Evolutionary conservation across 805 yeast species (phyloP).

Genomic region (Myxozyma vanderwaltii): DNA sequence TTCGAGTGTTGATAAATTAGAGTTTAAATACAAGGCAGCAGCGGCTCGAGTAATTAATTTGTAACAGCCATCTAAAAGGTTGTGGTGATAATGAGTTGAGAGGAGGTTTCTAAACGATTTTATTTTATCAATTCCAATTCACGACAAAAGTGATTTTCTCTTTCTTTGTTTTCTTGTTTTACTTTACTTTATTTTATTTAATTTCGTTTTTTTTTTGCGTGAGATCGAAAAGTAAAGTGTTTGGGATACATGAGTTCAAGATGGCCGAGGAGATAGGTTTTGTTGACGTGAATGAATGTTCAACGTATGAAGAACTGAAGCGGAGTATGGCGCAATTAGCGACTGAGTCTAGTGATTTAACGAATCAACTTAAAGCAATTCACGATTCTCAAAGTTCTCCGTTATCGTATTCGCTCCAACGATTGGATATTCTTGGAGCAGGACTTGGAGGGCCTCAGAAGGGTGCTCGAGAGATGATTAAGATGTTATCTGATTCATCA

Average conservation of each 20-base stretch:
- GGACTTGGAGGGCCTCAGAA: conserved; percentile 46
- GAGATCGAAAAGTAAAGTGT: no score
- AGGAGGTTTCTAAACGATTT: no score
- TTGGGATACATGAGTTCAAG: no score
- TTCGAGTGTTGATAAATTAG: not conserved
- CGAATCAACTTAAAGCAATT: conserved; percentile 5
- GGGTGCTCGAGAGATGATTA: conserved; percentile 59
- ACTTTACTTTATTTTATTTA: no score
- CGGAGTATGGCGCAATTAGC: conserved; percentile 14
- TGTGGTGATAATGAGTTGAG: no score
- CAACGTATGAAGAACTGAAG: conserved; percentile 22
- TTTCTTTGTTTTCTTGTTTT: no score
- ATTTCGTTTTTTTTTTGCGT: no score
- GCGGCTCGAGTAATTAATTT: no score
- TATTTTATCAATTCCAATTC: no score
- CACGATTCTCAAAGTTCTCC: conserved; percentile 20
- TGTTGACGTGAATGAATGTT: conserved; percentile 21
- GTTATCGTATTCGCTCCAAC: conserved; percentile 33
- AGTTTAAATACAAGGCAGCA: not conserved
- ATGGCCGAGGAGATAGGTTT: not conserved
- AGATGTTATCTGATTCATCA: conserved; percentile 61
- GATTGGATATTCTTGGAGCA: conserved; percentile 39
- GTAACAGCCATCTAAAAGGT: no score
- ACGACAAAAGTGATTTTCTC: no score
- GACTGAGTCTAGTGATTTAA: conserved; percentile 14